Evolutionary conservation across 2,329 filamentous ascomycete species (phyloP).

Genomic region (Cladosporium austrohemisphaericum): DNA sequence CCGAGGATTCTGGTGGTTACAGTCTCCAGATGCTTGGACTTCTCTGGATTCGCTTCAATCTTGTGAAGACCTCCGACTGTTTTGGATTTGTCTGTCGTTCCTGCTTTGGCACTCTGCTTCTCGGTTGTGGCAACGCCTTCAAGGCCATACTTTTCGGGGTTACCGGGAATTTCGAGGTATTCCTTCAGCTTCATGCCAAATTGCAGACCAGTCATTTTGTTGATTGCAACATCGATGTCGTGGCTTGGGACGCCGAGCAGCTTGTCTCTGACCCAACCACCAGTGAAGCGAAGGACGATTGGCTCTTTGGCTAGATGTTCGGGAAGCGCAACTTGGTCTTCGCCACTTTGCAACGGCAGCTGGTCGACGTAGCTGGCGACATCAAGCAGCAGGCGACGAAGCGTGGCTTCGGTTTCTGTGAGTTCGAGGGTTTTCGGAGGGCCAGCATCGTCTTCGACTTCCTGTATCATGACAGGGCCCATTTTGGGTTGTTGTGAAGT

Average conservation of each 20-base stretch:
- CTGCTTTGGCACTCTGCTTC: constrained; percentile 38
- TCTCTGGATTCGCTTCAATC: constrained; percentile 88
- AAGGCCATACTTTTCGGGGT: constrained; percentile 58
- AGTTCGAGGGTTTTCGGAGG: constrained; percentile 48
- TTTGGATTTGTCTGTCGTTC: constrained; percentile 43
- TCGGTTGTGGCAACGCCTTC: constrained; percentile 36
- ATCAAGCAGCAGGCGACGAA: constrained; percentile 75
- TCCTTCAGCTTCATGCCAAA: constrained; percentile 68
- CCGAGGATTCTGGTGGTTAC: constrained; percentile 81
- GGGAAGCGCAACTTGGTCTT: constrained; percentile 38
- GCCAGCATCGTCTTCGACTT: constrained; percentile 27
- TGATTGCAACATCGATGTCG: constrained; percentile 83
- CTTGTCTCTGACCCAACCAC: constrained; percentile 85
- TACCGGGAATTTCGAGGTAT: constrained; percentile 61
- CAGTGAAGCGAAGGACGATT: constrained; percentile 68
- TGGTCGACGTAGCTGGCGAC: constrained; percentile 68
- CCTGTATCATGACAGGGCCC: constrained; percentile 30
- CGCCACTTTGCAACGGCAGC: constrained; percentile 24
- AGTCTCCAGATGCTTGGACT: constrained; percentile 93
- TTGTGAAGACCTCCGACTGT: constrained; percentile 77
- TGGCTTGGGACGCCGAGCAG: constrained; percentile 68
- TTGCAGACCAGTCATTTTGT: constrained; percentile 74
- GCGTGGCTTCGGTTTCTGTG: constrained; percentile 65
- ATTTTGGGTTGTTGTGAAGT: constrained; percentile 21
- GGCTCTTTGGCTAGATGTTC: constrained; percentile 44